A percentile compares a stretch with the other conserved stretches of the same genome.
Conservation (phyloP, 1,284 basidiomycete genomes). For the Leccinum ambiguum region DNA sequence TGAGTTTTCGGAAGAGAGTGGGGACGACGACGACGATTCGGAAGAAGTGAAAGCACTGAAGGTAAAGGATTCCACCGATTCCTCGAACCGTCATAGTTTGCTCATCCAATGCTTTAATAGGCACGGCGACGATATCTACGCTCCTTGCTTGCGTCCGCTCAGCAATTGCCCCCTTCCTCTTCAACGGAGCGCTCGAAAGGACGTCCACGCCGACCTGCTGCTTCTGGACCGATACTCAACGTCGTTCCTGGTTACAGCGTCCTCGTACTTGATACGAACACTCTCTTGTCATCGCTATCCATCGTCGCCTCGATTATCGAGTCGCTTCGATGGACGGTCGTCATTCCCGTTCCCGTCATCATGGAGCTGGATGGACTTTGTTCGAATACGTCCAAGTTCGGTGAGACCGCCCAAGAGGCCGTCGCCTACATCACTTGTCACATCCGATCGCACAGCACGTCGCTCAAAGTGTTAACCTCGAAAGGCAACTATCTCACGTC, state of each 20-base stretch:
- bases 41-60: conserved; percentile 78
- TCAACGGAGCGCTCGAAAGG: conserved; percentile 37
- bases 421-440: conserved; percentile 76
- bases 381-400: conserved; percentile 63
- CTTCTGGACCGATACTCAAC: conserved; percentile 44
- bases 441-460: conserved; percentile 70
- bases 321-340: conserved; percentile 81
- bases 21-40: conserved; percentile 64
- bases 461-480: conserved; percentile 93
- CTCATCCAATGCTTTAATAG: conserved; percentile 37
- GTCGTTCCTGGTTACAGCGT: conserved; percentile 86
- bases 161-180: conserved; percentile 34
- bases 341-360: conserved; percentile 91
- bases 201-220: conserved; percentile 31
- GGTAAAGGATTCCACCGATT: conserved; percentile 39
- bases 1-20: conserved; percentile 44
- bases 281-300: conserved; percentile 79
- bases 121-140: conserved; percentile 68
- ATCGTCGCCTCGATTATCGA: conserved; percentile 79
- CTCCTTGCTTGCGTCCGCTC: conserved; percentile 50
- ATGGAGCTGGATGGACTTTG: conserved; percentile 95
- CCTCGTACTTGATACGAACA: conserved; percentile 94
- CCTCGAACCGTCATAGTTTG: conserved; percentile 5
- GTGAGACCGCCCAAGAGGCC: conserved; percentile 69
- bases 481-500: conserved; percentile 92